Evolutionary conservation across 225 moss, liverwort and hornwort species (phyloP).

Genomic region (Pseudoscleropodium purum): DNA sequence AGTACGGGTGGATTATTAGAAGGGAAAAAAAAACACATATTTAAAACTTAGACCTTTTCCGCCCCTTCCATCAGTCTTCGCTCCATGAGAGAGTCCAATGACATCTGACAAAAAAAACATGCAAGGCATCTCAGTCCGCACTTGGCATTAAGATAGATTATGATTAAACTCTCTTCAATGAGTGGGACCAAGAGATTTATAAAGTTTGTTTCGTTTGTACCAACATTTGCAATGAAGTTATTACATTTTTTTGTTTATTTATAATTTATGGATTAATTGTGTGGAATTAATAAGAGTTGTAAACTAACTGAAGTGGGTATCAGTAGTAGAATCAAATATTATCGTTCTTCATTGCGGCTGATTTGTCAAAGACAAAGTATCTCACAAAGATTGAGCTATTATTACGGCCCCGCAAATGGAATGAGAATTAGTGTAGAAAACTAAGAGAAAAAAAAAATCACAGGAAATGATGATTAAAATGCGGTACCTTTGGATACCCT

Average conservation of each 20-base stretch:
- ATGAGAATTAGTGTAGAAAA: neutral
- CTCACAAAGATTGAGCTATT: neutral
- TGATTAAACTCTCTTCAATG: neutral
- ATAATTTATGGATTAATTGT: neutral
- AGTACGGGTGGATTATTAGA: neutral
- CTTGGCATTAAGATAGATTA: neutral
- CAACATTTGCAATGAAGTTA: neutral
- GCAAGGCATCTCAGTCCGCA: neutral
- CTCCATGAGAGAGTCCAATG: neutral
- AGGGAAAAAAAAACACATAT: neutral
- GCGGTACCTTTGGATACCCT: neutral
- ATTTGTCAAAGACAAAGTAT: neutral
- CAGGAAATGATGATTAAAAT: neutral
- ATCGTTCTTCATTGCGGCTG: neutral
- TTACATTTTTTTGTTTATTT: neutral
- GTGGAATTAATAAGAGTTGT: too few species aligned
- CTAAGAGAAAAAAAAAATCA: neutral
- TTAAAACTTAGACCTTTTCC: neutral
- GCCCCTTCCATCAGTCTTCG: neutral
- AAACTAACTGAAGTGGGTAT: neutral
- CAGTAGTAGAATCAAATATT: constrained; percentile 2
- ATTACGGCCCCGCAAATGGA: neutral
- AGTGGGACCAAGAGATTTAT: neutral
- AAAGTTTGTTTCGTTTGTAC: neutral
- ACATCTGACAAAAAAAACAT: neutral